A percentile compares a stretch with the other conserved stretches of the same genome.
phyloP scores from a whole-genome alignment of 371 early-diverging fungal genomes.

The Mucor racemosus region DNA sequence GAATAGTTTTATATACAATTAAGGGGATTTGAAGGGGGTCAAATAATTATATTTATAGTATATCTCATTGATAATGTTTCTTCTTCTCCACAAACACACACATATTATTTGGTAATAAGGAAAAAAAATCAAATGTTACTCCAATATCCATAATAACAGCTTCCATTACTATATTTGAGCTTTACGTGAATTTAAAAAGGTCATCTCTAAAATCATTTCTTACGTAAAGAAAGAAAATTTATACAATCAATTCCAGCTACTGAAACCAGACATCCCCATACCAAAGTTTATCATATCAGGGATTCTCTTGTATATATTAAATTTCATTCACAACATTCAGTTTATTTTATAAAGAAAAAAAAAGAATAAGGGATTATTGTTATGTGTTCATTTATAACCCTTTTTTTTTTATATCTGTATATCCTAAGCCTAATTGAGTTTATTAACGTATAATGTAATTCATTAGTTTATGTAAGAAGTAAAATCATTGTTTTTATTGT shows the following conservation, averaged over 20 bases:
- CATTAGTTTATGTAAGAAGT: not conserved
- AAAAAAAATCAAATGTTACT: constrained; percentile 2
- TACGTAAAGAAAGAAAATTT: not conserved
- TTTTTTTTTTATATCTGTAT: too few relatives aligned
- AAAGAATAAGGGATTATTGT: not conserved
- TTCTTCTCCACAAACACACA: not conserved
- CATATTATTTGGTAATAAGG: not conserved
- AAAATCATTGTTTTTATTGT: not conserved
- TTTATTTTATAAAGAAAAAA: not conserved
- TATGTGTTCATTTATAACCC: too few relatives aligned
- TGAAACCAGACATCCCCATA: not conserved
- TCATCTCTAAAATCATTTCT: not conserved
- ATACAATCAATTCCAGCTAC: not conserved
- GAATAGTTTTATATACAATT: not conserved
- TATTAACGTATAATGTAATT: not conserved
- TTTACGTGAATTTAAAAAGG: not conserved
- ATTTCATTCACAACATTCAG: not conserved
- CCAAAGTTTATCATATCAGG: not conserved
- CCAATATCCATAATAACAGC: not conserved
- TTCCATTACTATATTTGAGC: not conserved
- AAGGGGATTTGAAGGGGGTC: not conserved
- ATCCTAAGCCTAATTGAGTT: too few relatives aligned
- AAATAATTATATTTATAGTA: not conserved
- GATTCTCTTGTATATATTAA: not conserved
- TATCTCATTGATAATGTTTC: too few relatives aligned